Evolutionary conservation across 345 rosid genomes (phyloP).

Genomic region (Aegle marmelos): DNA sequence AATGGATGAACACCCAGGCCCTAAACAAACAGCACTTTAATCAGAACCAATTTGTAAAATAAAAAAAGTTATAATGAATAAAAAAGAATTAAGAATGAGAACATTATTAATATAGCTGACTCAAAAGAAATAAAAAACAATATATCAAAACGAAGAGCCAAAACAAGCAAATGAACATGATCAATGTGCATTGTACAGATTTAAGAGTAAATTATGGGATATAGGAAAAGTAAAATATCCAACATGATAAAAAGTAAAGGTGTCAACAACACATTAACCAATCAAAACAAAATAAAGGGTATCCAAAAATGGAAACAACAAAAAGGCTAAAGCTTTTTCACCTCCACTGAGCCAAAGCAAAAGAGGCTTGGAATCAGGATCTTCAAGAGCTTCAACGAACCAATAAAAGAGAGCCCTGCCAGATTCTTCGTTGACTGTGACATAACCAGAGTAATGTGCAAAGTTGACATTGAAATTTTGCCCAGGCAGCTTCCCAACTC

Average conservation of each 20-base stretch:
- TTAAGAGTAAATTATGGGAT: not conserved
- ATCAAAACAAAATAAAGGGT: not conserved
- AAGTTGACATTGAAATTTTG: constrained; percentile 62
- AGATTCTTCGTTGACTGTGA: constrained; percentile 53
- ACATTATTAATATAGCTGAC: not conserved
- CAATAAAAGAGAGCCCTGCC: constrained; percentile 88
- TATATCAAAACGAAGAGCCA: not conserved
- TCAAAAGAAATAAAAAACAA: not conserved
- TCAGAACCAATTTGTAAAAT: constrained; percentile 9
- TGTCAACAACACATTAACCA: not conserved
- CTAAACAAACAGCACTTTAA: constrained; percentile 29
- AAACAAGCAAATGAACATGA: not conserved
- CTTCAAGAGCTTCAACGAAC: constrained; percentile 73
- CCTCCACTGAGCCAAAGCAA: constrained; percentile 95
- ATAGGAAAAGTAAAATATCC: not conserved
- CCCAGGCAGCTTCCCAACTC: constrained; percentile 62
- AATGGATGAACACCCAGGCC: constrained; percentile 96
- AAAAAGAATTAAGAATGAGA: not conserved
- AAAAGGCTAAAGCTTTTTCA: constrained; percentile 8
- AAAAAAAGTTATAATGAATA: too few relatives aligned
- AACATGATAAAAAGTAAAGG: not conserved
- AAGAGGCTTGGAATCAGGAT: constrained; percentile 80
- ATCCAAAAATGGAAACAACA: not conserved
- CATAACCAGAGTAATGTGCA: constrained; percentile 71
- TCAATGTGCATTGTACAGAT: not conserved